These are phyloP conservation scores for Mycena albidolilacea DNA, from an alignment of 768 basidiomycete species.

Conservation along the genomic window DNA sequence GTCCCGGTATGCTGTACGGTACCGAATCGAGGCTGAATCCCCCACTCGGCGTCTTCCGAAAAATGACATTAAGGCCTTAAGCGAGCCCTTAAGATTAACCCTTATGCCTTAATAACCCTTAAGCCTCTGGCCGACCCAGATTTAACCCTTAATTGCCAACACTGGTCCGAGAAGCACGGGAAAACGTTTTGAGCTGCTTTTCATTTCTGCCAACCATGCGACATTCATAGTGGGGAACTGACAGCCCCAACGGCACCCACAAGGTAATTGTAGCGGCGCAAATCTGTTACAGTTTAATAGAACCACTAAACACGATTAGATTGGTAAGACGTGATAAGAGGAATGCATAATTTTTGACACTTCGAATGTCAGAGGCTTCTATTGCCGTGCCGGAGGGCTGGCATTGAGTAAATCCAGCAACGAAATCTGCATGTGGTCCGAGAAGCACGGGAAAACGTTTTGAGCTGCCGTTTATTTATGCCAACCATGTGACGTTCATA, in stretches of 20 bases:
- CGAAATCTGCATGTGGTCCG: too few relatives aligned
- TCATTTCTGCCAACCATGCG: background rate
- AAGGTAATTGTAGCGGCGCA: background rate
- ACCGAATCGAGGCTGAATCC: too few relatives aligned
- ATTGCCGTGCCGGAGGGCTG: too few relatives aligned
- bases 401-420: too few relatives aligned
- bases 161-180: background rate
- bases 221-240: background rate
- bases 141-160: too few relatives aligned
- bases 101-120: too few relatives aligned
- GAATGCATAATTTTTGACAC: background rate
- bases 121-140: too few relatives aligned
- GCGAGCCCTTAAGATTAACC: too few relatives aligned
- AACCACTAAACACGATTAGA: background rate
- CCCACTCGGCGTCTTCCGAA: too few relatives aligned
- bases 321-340: background rate
- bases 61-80: too few relatives aligned
- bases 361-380: background rate
- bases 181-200: background rate
- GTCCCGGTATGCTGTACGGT: too few relatives aligned
- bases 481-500: background rate
- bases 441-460: background rate
- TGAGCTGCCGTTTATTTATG: too few relatives aligned
- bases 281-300: background rate
- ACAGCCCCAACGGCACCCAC: background rate